Conservation (phyloP, 2,329 filamentous ascomycete genomes). For the Volutella citrinella region DNA sequence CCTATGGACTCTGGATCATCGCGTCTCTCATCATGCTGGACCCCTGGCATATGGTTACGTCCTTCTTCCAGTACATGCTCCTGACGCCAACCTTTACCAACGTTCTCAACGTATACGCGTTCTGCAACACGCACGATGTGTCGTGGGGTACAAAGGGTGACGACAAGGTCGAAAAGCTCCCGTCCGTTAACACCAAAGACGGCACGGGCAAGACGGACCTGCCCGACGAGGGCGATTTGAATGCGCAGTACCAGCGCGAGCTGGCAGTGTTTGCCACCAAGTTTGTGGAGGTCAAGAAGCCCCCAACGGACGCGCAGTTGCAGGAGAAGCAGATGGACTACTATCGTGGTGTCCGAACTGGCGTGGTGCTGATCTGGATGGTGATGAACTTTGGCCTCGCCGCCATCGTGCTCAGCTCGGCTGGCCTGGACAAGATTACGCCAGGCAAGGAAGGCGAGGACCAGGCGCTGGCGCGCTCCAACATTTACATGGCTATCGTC, state of each 20-base stretch:
- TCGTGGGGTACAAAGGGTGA: constrained; percentile 99
- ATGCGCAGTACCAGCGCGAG: constrained; percentile 90
- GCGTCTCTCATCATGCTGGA: constrained; percentile 94
- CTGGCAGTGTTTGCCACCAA: constrained; percentile 72
- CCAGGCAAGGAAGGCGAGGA: constrained; percentile 38
- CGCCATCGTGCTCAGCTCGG: constrained; percentile 82
- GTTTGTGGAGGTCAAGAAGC: constrained; percentile 67
- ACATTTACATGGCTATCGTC: constrained; percentile 82
- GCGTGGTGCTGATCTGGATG: constrained; percentile 94
- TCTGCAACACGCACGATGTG: constrained; percentile 98
- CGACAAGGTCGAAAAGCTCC: constrained; percentile 89
- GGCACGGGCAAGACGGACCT: constrained; percentile 91
- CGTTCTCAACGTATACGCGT: constrained; percentile 97
- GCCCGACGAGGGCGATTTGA: constrained; percentile 90
- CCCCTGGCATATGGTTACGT: constrained; percentile 99
- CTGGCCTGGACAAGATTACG: constrained; percentile 70
- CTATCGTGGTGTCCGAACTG: constrained; percentile 91
- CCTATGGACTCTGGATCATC: constrained; percentile 89
- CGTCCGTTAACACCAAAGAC: constrained; percentile 84
- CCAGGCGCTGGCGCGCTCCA: constrained; percentile 55
- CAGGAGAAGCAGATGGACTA: constrained; percentile 94
- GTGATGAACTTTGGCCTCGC: constrained; percentile 89
- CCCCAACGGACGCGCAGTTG: constrained; percentile 50
- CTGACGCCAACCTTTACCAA: constrained; percentile 97
- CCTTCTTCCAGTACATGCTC: constrained; percentile 89